These are phyloP conservation scores for Ceratocystis lukuohia DNA, from an alignment of 2,329 filamentous ascomycete genomes.

Conservation along the genomic window DNA sequence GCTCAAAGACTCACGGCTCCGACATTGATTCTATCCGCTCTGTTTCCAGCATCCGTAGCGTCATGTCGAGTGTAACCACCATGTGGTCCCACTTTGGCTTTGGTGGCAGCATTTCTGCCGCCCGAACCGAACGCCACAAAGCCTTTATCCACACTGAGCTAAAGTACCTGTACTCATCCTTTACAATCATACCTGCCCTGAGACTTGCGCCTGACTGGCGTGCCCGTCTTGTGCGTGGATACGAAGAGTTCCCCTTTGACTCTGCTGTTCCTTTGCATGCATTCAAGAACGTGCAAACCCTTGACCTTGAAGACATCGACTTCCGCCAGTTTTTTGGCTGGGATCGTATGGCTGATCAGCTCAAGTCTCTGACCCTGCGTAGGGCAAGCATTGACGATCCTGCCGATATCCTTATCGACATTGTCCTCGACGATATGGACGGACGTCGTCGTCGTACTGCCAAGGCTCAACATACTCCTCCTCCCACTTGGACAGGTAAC, in stretches of 20 bases:
- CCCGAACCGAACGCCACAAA: conserved; percentile 82
- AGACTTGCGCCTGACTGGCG: conserved; percentile 85
- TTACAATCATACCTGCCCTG: conserved; percentile 93
- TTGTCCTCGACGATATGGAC: conserved; percentile 93
- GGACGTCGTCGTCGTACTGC: conserved; percentile 77
- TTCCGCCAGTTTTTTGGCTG: conserved; percentile 96
- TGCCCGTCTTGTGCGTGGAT: conserved; percentile 77
- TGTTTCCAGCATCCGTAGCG: conserved; percentile 89
- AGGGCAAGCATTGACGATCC: conserved; percentile 80
- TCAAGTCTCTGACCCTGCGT: conserved; percentile 79
- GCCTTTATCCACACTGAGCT: conserved; percentile 72
- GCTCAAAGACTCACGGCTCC: conserved; percentile 62
- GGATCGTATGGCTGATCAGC: conserved; percentile 84
- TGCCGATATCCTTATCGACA: conserved; percentile 76
- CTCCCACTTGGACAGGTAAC: conserved; percentile 52
- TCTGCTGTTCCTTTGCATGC: conserved; percentile 91
- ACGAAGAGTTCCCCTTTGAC: conserved; percentile 96
- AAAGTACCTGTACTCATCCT: conserved; percentile 94
- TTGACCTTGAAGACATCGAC: conserved; percentile 91
- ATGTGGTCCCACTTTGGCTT: conserved; percentile 84
- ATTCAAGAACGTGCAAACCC: conserved; percentile 89
- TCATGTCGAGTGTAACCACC: conserved; percentile 92
- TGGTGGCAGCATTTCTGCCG: conserved; percentile 61
- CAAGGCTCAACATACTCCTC: conserved; percentile 62
- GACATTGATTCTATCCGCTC: conserved; percentile 89